Evolutionary conservation across 129 eudicot species (phyloP), one percentile per base, ranked within the genome.

Genomic region (Pittosporum tobira): DNA sequence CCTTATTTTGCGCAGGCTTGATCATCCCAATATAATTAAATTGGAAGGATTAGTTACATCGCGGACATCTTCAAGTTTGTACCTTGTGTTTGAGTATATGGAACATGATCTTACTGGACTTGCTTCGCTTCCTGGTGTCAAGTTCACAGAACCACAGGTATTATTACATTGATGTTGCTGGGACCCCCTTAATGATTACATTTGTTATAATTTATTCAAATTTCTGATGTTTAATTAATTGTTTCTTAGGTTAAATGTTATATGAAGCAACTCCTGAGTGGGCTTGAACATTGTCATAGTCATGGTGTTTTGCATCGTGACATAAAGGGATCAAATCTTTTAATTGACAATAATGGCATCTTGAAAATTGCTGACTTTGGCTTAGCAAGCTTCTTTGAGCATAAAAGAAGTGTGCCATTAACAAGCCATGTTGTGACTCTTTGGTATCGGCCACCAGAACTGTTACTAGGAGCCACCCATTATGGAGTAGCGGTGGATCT

Each of bases 331-430:
- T 88, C 96, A 60, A 88, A 88, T 76, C 87, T 88, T 37, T 69
- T 88, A 66, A 78, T 88, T 38, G 77, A 84, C 57, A 64, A 88
- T 67, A 60, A 68, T 56, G 96, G 96, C 49, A 78, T 76, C 49
- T 79, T 88, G 71, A 88, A 88, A 65, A 88, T 88, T 65, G 96
- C 94, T 5, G 96, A 88, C 37, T 88, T 88, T 76, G 96, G 96
- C 1, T 50, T 88, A 52, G 94, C 96, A 36, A 84, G 80, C 65
- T 76, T 75, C 48, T 88, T 54, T 61, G 75, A 88, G 56, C 61
- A 67, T 59, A 42, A 44, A 24, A 69, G 70, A 50, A 81, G 51
- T 29, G 69, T 72, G 37, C 84, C 82, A 38, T 61, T 84, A 62
- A 88, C 96, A 45, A 84, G 87, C 61, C 94, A 94, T 18, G 96